A percentile compares a stretch with the other conserved stretches of the same genome.
These are phyloP conservation scores for Yamadazyma nakazawae DNA, from an alignment of 805 yeast genomes.

Conservation along the genomic window DNA sequence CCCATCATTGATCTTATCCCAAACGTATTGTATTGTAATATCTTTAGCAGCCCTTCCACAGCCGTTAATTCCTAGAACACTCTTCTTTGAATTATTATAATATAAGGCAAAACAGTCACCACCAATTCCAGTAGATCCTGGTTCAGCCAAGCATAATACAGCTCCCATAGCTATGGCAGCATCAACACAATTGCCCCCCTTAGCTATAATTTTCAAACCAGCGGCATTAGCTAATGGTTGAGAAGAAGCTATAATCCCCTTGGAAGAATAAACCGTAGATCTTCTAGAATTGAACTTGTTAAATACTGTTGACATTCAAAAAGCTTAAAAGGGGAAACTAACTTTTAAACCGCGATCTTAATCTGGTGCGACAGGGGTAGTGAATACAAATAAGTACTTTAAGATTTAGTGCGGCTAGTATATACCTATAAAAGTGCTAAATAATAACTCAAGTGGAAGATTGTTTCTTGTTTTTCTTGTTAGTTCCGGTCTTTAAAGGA, in stretches of 20 bases:
- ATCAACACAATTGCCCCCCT: conserved; percentile 73
- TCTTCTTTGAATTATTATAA: conserved; percentile 47
- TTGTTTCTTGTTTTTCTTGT: conserved; percentile 5
- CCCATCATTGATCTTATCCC: conserved; percentile 35
- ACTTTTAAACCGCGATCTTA: not conserved
- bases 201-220: conserved; percentile 58
- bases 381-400: no score
- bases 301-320: conserved; percentile 17
- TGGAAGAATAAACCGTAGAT: conserved; percentile 68
- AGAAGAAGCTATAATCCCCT: conserved; percentile 71
- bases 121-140: conserved; percentile 61
- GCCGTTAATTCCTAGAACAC: conserved; percentile 69
- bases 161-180: conserved; percentile 62
- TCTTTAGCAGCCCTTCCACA: conserved; percentile 65
- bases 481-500: conserved; percentile 47
- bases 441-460: not conserved
- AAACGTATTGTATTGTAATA: conserved; percentile 46
- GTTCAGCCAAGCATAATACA: conserved; percentile 53
- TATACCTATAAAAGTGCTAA: not conserved
- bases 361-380: no score
- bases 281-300: conserved; percentile 53
- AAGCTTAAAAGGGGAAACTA: not conserved
- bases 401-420: not conserved
- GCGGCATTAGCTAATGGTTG: conserved; percentile 79
- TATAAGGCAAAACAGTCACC: conserved; percentile 67